These are phyloP conservation scores for Epichloe hybrida DNA, from an alignment of 2,329 filamentous ascomycete species.

Conservation along the genomic window DNA sequence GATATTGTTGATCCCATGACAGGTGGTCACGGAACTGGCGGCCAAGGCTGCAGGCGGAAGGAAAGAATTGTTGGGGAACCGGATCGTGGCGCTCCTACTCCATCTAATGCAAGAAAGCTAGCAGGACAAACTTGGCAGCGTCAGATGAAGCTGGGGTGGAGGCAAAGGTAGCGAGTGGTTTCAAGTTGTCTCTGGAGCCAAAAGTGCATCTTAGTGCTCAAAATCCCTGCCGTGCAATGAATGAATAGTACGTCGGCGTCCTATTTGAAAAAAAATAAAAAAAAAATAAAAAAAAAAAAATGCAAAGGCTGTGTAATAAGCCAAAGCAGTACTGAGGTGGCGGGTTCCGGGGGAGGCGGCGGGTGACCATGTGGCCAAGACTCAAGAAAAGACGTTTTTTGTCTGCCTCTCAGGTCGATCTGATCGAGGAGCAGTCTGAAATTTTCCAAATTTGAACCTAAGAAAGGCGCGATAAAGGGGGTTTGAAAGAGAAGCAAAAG, in stretches of 20 bases:
- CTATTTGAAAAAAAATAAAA: no score
- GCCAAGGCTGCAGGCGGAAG: neutral
- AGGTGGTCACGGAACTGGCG: neutral
- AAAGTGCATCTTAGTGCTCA: neutral
- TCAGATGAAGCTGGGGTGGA: neutral
- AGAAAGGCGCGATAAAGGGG: neutral
- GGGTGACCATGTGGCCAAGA: neutral
- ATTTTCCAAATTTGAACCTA: neutral
- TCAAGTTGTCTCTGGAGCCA: neutral
- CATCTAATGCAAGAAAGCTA: neutral
- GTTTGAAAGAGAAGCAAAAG: neutral
- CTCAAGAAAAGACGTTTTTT: neutral
- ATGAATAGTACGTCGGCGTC: no score
- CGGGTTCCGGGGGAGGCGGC: neutral
- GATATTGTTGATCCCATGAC: slow-evolving; percentile 15
- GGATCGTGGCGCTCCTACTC: neutral
- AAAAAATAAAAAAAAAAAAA: neutral
- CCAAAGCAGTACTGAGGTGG: neutral
- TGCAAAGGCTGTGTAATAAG: neutral
- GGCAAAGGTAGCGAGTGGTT: neutral
- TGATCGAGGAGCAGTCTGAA: no score
- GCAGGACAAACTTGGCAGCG: neutral
- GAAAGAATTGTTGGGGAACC: neutral
- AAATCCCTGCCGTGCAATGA: no score
- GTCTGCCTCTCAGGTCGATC: neutral